Conservation (phyloP, 768 basidiomycete species). For the Kwoniella newhampshirensis region DNA sequence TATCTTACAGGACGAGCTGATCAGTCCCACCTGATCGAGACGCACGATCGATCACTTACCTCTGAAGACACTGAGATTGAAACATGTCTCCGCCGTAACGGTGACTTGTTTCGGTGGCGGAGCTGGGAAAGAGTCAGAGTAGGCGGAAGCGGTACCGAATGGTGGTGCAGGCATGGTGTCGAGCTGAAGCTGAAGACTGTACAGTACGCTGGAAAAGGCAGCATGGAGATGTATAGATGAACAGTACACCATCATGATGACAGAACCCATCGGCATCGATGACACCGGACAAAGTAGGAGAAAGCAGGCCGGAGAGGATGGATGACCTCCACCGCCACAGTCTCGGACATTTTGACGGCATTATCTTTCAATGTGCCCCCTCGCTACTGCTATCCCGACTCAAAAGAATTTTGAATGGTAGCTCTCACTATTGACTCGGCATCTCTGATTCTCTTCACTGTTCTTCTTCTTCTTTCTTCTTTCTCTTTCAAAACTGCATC, state of each 20-base stretch:
- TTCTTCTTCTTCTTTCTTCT: slow-evolving; percentile 12
- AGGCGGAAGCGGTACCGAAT: slow-evolving; percentile 49
- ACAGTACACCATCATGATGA: too few species aligned
- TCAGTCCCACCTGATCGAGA: not conserved
- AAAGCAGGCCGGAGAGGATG: too few species aligned
- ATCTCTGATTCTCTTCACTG: too few species aligned
- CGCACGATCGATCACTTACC: slow-evolving; percentile 28
- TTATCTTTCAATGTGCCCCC: slow-evolving; percentile 1
- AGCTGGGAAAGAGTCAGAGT: slow-evolving; percentile 48
- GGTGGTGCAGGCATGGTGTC: slow-evolving; percentile 38
- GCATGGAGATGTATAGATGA: too few species aligned
- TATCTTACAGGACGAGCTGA: slow-evolving; percentile 28
- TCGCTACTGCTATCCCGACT: too few species aligned
- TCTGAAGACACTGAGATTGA: slow-evolving; percentile 50
- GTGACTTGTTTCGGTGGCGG: slow-evolving; percentile 45
- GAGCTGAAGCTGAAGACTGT: not conserved
- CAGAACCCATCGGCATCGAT: slow-evolving; percentile 3
- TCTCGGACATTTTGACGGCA: slow-evolving; percentile 4
- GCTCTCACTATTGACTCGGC: too few species aligned
- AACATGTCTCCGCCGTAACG: slow-evolving; percentile 49
- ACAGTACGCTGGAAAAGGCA: too few species aligned
- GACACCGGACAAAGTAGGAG: not conserved
- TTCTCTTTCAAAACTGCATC: slow-evolving; percentile 4
- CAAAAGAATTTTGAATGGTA: too few species aligned
- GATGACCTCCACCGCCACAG: slow-evolving; percentile 10